Percentiles rank a stretch among this genome's conserved stretches.
Conservation (phyloP, 495 filamentous ascomycete species). For the Penicillium manginii region DNA sequence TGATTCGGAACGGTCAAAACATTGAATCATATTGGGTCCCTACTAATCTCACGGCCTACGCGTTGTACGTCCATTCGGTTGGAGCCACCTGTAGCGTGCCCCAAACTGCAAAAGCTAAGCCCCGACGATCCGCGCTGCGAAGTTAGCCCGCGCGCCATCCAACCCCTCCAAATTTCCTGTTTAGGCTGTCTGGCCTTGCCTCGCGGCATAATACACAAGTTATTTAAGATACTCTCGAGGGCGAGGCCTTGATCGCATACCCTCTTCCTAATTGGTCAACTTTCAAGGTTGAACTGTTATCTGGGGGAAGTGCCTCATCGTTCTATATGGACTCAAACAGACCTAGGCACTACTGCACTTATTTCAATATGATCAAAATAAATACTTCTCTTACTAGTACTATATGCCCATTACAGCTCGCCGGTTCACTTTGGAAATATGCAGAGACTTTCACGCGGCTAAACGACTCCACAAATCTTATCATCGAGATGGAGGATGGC, state of each 20-base stretch:
- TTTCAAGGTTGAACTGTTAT: neutral
- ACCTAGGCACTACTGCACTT: no score
- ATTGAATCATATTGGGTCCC: conserved; percentile 18
- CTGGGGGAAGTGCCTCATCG: neutral
- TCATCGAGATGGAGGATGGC: no score
- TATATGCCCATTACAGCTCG: conserved; percentile 4
- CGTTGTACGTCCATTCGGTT: conserved; percentile 36
- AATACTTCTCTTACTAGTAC: neutral
- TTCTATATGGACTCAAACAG: neutral
- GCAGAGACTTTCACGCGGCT: conserved; percentile 13
- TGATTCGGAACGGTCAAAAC: conserved; percentile 1
- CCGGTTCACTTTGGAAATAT: conserved; percentile 4
- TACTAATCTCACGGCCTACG: conserved; percentile 25
- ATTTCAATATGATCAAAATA: neutral
- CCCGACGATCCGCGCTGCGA: conserved; percentile 31
- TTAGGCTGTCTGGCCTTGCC: neutral
- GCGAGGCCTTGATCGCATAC: neutral
- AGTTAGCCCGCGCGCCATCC: conserved; percentile 4
- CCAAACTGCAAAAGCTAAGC: conserved; percentile 40
- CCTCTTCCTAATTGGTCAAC: neutral
- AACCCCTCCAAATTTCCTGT: conserved; percentile 20
- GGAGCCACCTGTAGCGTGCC: conserved; percentile 31
- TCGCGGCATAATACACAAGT: neutral
- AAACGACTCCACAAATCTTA: conserved; percentile 27
- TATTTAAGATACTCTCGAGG: neutral